Evolutionary conservation across 371 early-diverging fungal genomes (phyloP).

Genomic region (Lichtheimia hyalospora): DNA sequence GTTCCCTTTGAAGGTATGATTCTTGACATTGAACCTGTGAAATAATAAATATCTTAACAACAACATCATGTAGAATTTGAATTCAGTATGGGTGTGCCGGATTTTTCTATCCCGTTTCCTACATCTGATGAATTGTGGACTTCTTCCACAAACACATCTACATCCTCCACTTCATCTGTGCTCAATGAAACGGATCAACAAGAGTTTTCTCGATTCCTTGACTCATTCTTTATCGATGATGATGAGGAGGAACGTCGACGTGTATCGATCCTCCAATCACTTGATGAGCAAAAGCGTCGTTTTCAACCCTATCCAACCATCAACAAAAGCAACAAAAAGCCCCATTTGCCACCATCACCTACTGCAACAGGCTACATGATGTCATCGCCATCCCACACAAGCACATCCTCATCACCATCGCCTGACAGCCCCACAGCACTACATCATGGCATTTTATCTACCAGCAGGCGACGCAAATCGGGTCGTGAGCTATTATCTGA

Average conservation of each 20-base stretch:
- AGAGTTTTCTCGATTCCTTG: conserved; percentile 41
- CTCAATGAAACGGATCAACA: conserved; percentile 44
- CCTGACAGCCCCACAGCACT: not conserved
- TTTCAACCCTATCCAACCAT: not conserved
- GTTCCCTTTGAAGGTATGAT: conserved; percentile 50
- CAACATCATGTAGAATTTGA: conserved; percentile 33
- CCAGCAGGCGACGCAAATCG: conserved; percentile 23
- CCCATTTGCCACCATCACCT: not conserved
- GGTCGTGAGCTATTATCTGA: conserved; percentile 77
- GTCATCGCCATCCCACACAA: no score
- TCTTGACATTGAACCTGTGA: not conserved
- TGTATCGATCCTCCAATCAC: conserved; percentile 31
- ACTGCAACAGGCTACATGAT: not conserved
- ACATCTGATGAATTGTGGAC: not conserved
- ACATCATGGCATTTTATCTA: no score
- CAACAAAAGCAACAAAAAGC: conserved; percentile 13
- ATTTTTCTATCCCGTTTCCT: conserved; percentile 44
- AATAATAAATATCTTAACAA: not conserved
- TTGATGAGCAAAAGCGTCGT: conserved; percentile 37
- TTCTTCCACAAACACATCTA: not conserved
- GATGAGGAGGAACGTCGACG: conserved; percentile 39
- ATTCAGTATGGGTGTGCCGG: conserved; percentile 47
- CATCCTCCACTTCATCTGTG: not conserved
- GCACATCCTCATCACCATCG: not conserved
- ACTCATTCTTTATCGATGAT: conserved; percentile 40